Evolutionary conservation across 495 filamentous ascomycete species (phyloP).

Genomic region (Haplographium delicatum): DNA sequence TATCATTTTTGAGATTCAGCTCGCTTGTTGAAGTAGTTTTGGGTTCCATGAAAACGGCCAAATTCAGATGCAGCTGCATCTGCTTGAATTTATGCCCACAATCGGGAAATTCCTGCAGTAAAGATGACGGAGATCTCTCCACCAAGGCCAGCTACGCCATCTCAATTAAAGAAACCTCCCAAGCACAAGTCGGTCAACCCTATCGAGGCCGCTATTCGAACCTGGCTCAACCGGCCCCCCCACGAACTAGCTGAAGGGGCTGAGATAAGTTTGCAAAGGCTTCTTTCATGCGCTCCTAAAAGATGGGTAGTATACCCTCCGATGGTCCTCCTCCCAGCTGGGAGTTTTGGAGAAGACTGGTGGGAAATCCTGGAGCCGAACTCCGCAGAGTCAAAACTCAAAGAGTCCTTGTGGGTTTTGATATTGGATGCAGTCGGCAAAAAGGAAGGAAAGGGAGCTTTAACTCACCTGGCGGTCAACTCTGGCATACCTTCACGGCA

Average conservation of each 20-base stretch:
- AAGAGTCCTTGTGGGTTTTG: constrained; percentile 34
- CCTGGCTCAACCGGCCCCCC: constrained; percentile 14
- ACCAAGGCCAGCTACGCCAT: background rate
- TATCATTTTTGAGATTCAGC: background rate
- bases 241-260: constrained; percentile 1
- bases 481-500: constrained; percentile 57
- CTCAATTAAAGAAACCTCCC: background rate
- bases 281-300: constrained; percentile 47
- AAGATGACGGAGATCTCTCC: background rate
- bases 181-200: constrained; percentile 19
- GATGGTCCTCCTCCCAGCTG: constrained; percentile 59
- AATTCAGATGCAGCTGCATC: too few species aligned
- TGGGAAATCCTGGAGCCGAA: constrained; percentile 44
- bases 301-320: constrained; percentile 66
- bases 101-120: background rate
- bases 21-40: background rate
- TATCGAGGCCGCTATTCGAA: constrained; percentile 17
- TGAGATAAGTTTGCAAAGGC: constrained; percentile 4
- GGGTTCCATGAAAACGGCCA: background rate
- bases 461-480: constrained; percentile 71
- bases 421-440: constrained; percentile 47
- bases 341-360: constrained; percentile 45
- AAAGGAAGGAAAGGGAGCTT: constrained; percentile 28
- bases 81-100: background rate
- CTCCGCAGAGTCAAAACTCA: background rate